These are phyloP conservation scores for Fraxinus sp. DNA, from an alignment of 305 asterid genomes.

Conservation along the genomic window DNA sequence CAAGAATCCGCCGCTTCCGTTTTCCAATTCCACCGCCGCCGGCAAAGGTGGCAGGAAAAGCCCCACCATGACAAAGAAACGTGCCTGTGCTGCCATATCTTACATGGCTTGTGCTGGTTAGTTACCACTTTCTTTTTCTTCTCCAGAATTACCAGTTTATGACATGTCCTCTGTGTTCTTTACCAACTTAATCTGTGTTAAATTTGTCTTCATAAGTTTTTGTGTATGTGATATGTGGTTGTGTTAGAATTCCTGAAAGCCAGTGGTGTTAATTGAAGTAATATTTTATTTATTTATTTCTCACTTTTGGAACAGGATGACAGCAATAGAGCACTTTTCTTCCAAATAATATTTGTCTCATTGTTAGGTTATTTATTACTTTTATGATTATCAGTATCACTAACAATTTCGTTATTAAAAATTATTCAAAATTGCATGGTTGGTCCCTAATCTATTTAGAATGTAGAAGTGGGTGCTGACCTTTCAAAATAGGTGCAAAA, in stretches of 20 bases:
- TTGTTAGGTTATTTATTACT: background rate
- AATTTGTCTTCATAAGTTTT: background rate
- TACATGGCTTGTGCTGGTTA: constrained; percentile 33
- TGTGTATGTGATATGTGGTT: background rate
- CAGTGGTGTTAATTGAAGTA: background rate
- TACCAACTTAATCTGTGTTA: background rate
- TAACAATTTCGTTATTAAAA: background rate
- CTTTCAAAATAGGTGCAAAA: background rate
- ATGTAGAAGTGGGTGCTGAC: background rate
- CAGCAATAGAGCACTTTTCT: background rate
- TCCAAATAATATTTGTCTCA: background rate
- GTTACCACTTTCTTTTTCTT: background rate
- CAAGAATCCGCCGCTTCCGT: constrained; percentile 4
- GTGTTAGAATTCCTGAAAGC: background rate
- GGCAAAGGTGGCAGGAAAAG: background rate
- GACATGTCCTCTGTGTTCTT: background rate
- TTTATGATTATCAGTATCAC: background rate
- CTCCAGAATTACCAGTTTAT: background rate
- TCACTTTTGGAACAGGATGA: background rate
- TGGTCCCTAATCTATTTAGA: background rate
- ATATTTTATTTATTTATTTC: background rate
- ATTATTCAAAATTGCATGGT: background rate
- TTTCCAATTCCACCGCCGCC: background rate
- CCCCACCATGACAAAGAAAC: constrained; percentile 18
- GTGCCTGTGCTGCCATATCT: constrained; percentile 30